Evolutionary conservation across 306 rosid species (phyloP).

Genomic region (Cicer yamashitae): DNA sequence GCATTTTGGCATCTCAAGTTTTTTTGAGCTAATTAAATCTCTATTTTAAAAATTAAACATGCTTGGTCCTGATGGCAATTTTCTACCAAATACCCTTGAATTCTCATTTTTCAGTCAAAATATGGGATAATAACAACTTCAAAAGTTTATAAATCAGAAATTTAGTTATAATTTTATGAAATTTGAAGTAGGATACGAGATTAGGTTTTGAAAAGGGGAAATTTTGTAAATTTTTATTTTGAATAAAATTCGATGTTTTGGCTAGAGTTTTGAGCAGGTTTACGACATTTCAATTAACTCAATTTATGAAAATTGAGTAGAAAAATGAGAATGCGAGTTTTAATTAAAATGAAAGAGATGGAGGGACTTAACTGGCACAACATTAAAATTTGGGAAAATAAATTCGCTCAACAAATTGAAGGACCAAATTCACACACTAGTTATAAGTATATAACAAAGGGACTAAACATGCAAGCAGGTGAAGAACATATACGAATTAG

Average conservation of each 20-base stretch:
- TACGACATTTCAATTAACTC: neutral
- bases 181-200: neutral
- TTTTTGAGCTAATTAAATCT: too few species aligned
- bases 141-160: neutral
- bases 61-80: neutral
- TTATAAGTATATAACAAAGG: neutral
- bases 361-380: neutral
- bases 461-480: conserved; percentile 1
- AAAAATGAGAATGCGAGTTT: neutral
- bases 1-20: neutral
- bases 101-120: neutral
- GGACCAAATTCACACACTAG: conserved; percentile 14
- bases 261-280: neutral
- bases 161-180: neutral
- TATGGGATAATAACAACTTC: neutral
- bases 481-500: conserved; percentile 20
- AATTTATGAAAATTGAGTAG: neutral
- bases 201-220: neutral
- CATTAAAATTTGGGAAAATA: neutral
- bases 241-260: neutral
- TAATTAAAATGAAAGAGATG: neutral
- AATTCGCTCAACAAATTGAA: neutral
- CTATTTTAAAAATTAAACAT: neutral
- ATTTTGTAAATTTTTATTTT: neutral
- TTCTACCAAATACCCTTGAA: neutral